Percentiles rank a stretch among this genome's conserved stretches.
Evolutionary conservation across 2,329 filamentous ascomycete genomes (phyloP).

Genomic region (Emergomyces pasteurianus): DNA sequence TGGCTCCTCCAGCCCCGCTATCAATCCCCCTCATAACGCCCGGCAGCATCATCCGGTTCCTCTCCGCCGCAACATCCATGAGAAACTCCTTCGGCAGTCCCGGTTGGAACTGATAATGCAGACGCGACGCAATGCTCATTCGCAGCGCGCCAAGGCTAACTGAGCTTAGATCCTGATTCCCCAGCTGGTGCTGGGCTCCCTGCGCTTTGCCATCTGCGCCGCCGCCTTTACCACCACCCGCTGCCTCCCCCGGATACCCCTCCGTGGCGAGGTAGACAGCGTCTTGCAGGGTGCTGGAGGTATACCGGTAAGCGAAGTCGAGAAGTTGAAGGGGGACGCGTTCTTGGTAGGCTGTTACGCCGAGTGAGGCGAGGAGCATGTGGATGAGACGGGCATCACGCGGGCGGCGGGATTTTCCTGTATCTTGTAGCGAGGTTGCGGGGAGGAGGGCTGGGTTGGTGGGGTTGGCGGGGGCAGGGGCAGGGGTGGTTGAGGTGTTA

Average conservation of each 20-base stretch:
- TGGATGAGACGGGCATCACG: conserved; percentile 41
- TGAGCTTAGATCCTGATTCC: conserved; percentile 13
- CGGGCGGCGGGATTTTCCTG: conserved; percentile 35
- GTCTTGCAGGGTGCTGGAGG: conserved; percentile 40
- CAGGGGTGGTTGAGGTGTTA: conserved; percentile 2
- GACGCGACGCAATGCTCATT: conserved; percentile 47
- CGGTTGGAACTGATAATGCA: conserved; percentile 49
- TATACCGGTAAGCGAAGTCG: conserved; percentile 44
- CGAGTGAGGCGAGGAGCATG: conserved; percentile 38
- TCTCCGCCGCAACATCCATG: conserved; percentile 44
- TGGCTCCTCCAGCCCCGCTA: conserved; percentile 8
- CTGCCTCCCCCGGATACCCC: conserved; percentile 34
- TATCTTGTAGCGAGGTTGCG: conserved; percentile 34
- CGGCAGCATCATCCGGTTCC: conserved; percentile 43
- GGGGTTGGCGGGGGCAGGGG: conserved; percentile 8
- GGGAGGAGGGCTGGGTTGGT: conserved; percentile 25
- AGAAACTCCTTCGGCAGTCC: conserved; percentile 51
- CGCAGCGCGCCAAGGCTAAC: conserved; percentile 47
- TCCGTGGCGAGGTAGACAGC: conserved; percentile 40
- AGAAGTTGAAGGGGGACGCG: conserved; percentile 41
- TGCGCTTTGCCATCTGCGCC: conserved; percentile 7
- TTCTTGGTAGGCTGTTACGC: conserved; percentile 40
- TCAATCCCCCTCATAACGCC: conserved; percentile 39
- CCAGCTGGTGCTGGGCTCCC: not conserved
- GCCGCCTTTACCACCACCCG: conserved; percentile 19